A percentile compares a stretch with the other conserved stretches of the same genome.
These are phyloP conservation scores for Nelumbo lutea DNA, from an alignment of 164 flowering plant genomes.

Conservation along the genomic window DNA sequence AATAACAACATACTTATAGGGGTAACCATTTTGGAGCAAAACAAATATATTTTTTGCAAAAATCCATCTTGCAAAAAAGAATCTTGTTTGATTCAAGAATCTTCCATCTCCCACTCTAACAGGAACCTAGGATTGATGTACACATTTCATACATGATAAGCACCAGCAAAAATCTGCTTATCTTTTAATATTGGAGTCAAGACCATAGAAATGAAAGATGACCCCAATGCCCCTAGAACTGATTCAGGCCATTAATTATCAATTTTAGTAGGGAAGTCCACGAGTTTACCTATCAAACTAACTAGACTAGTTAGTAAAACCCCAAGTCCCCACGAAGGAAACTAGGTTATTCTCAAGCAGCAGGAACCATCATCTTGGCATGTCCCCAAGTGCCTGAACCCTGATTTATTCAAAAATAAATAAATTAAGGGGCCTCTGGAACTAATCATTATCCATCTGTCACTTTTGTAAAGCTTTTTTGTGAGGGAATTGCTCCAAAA, in stretches of 20 bases:
- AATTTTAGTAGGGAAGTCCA: too few species aligned
- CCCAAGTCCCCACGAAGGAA: not conserved
- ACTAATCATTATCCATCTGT: not conserved
- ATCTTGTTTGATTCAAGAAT: too few species aligned
- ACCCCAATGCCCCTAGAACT: too few species aligned
- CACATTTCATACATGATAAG: slow-evolving; percentile 18
- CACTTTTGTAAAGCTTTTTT: too few species aligned
- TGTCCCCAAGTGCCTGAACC: not conserved
- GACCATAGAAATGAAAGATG: not conserved
- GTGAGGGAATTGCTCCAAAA: not conserved
- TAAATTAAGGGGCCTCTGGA: not conserved
- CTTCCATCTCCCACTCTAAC: too few species aligned
- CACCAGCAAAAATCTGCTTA: slow-evolving; percentile 27
- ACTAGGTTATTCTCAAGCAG: not conserved
- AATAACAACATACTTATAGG: too few species aligned
- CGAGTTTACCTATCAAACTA: not conserved
- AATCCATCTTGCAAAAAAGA: too few species aligned
- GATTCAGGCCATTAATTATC: too few species aligned
- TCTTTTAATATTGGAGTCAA: slow-evolving; percentile 5
- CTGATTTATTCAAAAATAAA: not conserved
- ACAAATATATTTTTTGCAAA: too few species aligned
- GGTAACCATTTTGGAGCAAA: too few species aligned
- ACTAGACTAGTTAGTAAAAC: not conserved
- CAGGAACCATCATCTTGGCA: not conserved
- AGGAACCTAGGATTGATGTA: too few species aligned